Base-by-base conservation (phyloP, 257 asterid genomes). In the Forsythia viridissima region DNA sequence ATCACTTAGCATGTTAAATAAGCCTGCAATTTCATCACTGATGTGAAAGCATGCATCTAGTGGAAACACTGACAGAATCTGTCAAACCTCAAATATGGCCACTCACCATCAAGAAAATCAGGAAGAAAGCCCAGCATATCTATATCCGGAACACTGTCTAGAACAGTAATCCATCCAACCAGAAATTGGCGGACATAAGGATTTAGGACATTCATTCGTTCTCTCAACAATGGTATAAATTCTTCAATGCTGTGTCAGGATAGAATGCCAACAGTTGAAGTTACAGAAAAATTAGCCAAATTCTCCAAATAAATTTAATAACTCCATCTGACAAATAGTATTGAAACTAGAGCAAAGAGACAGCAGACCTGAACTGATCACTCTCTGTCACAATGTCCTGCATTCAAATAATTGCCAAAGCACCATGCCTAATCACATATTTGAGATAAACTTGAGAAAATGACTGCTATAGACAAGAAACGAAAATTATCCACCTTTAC, bases 91-190 rank as follows among this genome's bases (percentile, higher is more conserved):
- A 71, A 77, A 66, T 70, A 66, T 43, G 52, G 73, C 76, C 70
- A 84, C 96, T 80, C 81, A 96, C 99, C 99, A 85, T 96, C 99
- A 79, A 96, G 99, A 88, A 96, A 96, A 86, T 96, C 99, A 71
- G 99, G 99, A 72, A 96, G 98, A 87, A 96, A 96, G 38, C 99
- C 99, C 80, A 96, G 92, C 99, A 96, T 96, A 87, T 96, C 99
- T 48, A 96, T 96, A 75, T 94, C 99, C 42, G 99, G 99, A 84
- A 96, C 99, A 82, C 99, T 96, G 85, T 96, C 99, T 76, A 96
- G 90, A 81, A 96, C 99, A 74, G 99, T 96, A 86, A 96, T 96
- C 99, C 99, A 96, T 72, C 99, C 99, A 9, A 96, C 99, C 88
- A 96, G 88, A 88, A 96, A 96, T 83, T 94, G 99, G 82, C 99